Percentiles rank a stretch among this genome's conserved stretches.
phyloP scores from a whole-genome alignment of 441 rosid species.

The Euphorbia corollata region DNA sequence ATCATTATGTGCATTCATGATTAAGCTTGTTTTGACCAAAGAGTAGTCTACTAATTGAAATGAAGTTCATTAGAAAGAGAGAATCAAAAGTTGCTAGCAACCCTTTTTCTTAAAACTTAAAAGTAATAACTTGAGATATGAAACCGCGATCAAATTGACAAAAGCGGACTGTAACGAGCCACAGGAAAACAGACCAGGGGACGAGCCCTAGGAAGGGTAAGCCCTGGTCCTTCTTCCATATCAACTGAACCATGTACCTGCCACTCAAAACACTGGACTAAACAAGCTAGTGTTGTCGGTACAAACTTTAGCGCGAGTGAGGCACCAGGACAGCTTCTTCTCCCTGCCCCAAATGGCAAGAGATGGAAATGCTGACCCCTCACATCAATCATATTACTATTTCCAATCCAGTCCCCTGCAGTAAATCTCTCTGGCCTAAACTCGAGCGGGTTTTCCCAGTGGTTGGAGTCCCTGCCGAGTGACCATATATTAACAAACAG shows the following conservation, averaged over 20 bases:
- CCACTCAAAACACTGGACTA: slow-evolving; percentile 73
- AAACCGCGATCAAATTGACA: no score
- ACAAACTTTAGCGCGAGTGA: slow-evolving; percentile 40
- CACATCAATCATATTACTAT: slow-evolving; percentile 35
- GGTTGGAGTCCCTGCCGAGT: slow-evolving; percentile 48
- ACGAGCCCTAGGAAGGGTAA: slow-evolving; percentile 46
- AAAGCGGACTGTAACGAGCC: neutral
- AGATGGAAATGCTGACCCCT: slow-evolving; percentile 42
- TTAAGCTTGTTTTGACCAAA: neutral
- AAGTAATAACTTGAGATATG: no score
- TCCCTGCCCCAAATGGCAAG: slow-evolving; percentile 63
- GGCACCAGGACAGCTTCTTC: slow-evolving; percentile 67
- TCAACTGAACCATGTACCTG: slow-evolving; percentile 34
- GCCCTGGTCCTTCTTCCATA: slow-evolving; percentile 48
- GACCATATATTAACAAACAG: slow-evolving; percentile 53
- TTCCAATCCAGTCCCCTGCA: no score
- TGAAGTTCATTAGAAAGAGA: no score
- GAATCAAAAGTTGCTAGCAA: no score
- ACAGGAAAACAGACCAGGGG: slow-evolving; percentile 36
- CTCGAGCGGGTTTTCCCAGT: slow-evolving; percentile 54
- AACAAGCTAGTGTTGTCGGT: slow-evolving; percentile 41
- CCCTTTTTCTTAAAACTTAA: no score
- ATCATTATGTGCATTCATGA: neutral
- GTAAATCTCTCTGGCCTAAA: no score
- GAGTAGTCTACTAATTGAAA: no score